Conservation (phyloP, 2,329 filamentous ascomycete genomes). For the Talaromyces sp. region DNA sequence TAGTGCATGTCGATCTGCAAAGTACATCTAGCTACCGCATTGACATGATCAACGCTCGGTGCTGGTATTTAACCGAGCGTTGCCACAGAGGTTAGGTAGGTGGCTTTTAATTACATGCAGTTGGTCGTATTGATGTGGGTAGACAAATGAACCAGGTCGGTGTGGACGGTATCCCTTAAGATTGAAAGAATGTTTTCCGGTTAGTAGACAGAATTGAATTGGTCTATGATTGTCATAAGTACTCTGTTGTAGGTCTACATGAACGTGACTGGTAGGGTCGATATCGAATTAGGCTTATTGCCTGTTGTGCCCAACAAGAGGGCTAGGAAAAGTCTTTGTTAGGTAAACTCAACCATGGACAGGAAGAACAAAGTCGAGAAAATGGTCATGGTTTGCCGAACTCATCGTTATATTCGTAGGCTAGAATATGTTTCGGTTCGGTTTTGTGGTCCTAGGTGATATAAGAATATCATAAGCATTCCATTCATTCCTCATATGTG, state of each 20-base stretch:
- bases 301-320: background rate
- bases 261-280: background rate
- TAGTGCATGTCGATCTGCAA: background rate
- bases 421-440: background rate
- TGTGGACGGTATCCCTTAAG: background rate
- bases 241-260: background rate
- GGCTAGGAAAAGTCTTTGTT: background rate
- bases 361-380: background rate
- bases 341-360: background rate
- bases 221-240: background rate
- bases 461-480: background rate
- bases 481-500: slow-evolving; percentile 12
- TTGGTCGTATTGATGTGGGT: background rate
- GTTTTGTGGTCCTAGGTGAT: too few relatives aligned
- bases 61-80: background rate
- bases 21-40: background rate
- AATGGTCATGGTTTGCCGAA: too few relatives aligned
- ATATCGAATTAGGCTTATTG: background rate
- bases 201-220: background rate
- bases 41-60: background rate
- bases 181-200: background rate
- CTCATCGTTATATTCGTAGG: too few relatives aligned
- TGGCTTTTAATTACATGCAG: background rate
- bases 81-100: background rate
- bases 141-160: background rate